phyloP scores from a whole-genome alignment of 2,329 filamentous ascomycete species.

The Scytalidium sp. region DNA sequence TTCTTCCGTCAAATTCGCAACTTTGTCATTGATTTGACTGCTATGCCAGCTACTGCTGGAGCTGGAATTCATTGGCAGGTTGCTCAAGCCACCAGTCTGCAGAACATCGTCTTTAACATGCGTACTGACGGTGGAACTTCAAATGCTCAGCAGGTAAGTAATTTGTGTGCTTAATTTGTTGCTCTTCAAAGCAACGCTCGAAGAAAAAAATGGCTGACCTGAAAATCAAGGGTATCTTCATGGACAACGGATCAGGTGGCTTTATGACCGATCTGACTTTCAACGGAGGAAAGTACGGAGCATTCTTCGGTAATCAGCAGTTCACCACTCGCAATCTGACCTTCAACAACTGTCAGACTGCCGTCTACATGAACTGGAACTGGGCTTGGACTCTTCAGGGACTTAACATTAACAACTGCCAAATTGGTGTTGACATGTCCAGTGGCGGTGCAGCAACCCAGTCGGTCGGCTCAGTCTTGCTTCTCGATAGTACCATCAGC shows the following conservation, averaged over 20 bases:
- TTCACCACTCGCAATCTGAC: constrained; percentile 81
- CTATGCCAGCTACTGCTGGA: constrained; percentile 56
- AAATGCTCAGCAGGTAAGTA: constrained; percentile 58
- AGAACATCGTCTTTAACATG: constrained; percentile 83
- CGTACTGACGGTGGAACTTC: constrained; percentile 57
- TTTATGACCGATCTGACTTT: constrained; percentile 83
- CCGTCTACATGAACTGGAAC: constrained; percentile 89
- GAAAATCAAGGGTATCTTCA: constrained; percentile 67
- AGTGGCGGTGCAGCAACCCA: constrained; percentile 58
- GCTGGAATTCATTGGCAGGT: constrained; percentile 84
- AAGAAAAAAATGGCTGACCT: constrained; percentile 3
- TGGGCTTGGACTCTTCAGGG: constrained; percentile 84
- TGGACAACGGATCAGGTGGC: constrained; percentile 81
- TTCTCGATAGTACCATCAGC: constrained; percentile 76
- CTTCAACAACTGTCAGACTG: constrained; percentile 80
- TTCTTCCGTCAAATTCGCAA: constrained; percentile 83
- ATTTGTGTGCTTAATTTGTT: too few species aligned
- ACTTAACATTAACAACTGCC: constrained; percentile 69
- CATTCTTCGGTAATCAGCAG: constrained; percentile 82
- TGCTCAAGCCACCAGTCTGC: constrained; percentile 75
- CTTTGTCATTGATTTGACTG: constrained; percentile 74
- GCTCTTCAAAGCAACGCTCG: too few species aligned
- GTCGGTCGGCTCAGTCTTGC: constrained; percentile 79
- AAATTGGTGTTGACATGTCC: constrained; percentile 77
- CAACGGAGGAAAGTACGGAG: constrained; percentile 76